A percentile compares a stretch with the other conserved stretches of the same genome.
Conservation (phyloP, 257 asterid species). For the Solanum pinnatisectum region DNA sequence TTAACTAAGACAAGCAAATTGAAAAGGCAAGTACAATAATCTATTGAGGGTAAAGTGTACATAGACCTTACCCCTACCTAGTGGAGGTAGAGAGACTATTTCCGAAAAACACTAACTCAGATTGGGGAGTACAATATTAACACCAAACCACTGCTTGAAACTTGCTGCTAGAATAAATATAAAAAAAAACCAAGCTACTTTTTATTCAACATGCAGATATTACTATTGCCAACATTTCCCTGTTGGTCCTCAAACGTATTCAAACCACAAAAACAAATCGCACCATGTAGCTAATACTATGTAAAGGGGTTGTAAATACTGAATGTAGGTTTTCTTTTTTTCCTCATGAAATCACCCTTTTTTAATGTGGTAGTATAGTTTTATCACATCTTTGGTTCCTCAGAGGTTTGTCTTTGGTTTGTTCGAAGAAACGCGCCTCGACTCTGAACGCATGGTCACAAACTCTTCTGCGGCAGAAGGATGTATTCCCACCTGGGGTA, state of each 20-base stretch:
- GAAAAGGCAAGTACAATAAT: background rate
- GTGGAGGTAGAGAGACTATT: background rate
- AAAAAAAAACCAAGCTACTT: no score
- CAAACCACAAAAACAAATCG: background rate
- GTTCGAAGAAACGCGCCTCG: conserved; percentile 44
- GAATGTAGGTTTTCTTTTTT: background rate
- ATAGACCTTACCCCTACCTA: background rate
- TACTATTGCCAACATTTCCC: background rate
- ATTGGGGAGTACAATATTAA: background rate
- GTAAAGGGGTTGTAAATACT: background rate
- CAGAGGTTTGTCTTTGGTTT: conserved; percentile 60
- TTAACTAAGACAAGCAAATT: background rate
- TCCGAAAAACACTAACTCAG: background rate
- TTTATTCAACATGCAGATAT: background rate
- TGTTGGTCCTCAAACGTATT: background rate
- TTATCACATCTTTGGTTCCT: background rate
- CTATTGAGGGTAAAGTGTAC: background rate
- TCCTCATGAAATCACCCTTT: background rate
- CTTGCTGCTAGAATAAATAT: background rate
- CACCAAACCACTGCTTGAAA: background rate
- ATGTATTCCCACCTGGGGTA: conserved; percentile 75
- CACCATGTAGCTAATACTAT: background rate
- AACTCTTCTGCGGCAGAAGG: conserved; percentile 98
- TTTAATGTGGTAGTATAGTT: background rate
- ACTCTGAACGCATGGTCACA: conserved; percentile 76